Base-by-base conservation (phyloP, 331 rosid species). In the Pyracantha coccinea region DNA sequence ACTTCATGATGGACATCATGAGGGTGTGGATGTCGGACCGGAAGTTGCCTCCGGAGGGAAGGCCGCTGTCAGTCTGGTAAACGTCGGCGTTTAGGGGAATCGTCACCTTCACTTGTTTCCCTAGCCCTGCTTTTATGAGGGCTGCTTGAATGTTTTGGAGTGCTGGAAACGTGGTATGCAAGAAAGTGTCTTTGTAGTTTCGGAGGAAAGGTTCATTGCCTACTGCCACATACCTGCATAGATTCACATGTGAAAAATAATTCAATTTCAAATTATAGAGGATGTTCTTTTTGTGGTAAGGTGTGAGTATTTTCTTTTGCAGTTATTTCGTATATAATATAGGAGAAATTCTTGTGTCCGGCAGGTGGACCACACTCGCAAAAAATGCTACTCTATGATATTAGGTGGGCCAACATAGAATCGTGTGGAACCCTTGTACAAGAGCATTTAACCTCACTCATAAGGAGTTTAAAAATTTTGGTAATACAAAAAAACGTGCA, bases 121-220 rank as follows among this genome's bases (percentile, higher is more conserved):
- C 97, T 63, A 92, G 79, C 1, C 99, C 98, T 7, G 98, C 94
- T 80, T 90, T 95, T 61, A 90, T 85, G 1, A 95, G 87, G 7
- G 99, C 99, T 59, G 97, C 96, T 85, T 92, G 96, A 58, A 95
- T 79, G 83, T 95, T 95, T 77, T 95, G 89, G 32, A 95, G 85
- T 10, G 99, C 99, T 10, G 99, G 99, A 59, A 85, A 84, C 4
- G 98, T 92, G n/a, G 93, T 69, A 25, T 83, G 70, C 62, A 83
- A 86, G 76, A 88, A 95, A n/a, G 76, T 35, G 41, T 87, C 92
- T 25, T 90, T 89, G 87, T 92, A 95, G 58, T 91, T 61, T 21
- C 78, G 75, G 13, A 95, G 87, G 81, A 95, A 95, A 5, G 98
- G 98, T 76, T 95, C 99, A 75, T 95, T 95, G 0, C 98, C 99